Evolutionary conservation across 1,139 yeast genomes (phyloP).

Genomic region (Suhomyces wounanorum): DNA sequence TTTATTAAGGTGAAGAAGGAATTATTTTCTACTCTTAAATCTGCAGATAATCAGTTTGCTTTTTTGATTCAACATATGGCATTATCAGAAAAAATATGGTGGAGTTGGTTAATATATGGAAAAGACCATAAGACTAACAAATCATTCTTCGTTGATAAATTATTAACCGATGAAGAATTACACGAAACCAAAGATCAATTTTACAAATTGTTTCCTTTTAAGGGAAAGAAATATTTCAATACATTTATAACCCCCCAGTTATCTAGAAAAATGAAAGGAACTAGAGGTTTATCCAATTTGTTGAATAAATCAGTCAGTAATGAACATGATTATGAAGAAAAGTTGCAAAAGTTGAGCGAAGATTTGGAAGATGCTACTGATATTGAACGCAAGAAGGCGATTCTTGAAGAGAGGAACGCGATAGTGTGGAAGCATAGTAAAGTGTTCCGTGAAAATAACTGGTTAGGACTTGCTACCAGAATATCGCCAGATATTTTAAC

Average conservation of each 20-base stretch:
- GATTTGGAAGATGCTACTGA: slow-evolving; percentile 15
- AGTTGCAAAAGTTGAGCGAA: slow-evolving; percentile 15
- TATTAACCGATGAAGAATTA: slow-evolving; percentile 28
- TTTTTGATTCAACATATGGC: slow-evolving; percentile 32
- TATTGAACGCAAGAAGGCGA: slow-evolving; percentile 13
- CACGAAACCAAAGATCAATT: slow-evolving; percentile 19
- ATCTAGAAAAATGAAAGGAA: slow-evolving; percentile 41
- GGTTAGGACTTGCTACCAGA: slow-evolving; percentile 16
- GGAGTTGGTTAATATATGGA: slow-evolving; percentile 46
- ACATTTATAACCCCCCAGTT: slow-evolving; percentile 48
- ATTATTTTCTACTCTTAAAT: slow-evolving; percentile 23
- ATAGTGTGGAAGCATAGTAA: slow-evolving; percentile 35
- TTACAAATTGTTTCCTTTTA: slow-evolving; percentile 28
- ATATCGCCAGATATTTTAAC: slow-evolving; percentile 21
- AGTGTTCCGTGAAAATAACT: slow-evolving; percentile 20
- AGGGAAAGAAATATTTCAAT: slow-evolving; percentile 42
- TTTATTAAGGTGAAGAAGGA: slow-evolving; percentile 33
- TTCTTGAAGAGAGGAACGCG: slow-evolving; percentile 29
- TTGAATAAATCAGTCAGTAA: slow-evolving; percentile 13
- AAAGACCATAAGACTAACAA: slow-evolving; percentile 37
- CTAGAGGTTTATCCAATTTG: slow-evolving; percentile 33
- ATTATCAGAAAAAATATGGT: slow-evolving; percentile 39
- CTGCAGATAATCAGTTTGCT: slow-evolving; percentile 29
- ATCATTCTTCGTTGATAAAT: slow-evolving; percentile 29
- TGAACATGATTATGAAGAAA: slow-evolving; percentile 4